Conservation (phyloP, 2,329 filamentous ascomycete species). For the Penicillium sumatraense region DNA sequence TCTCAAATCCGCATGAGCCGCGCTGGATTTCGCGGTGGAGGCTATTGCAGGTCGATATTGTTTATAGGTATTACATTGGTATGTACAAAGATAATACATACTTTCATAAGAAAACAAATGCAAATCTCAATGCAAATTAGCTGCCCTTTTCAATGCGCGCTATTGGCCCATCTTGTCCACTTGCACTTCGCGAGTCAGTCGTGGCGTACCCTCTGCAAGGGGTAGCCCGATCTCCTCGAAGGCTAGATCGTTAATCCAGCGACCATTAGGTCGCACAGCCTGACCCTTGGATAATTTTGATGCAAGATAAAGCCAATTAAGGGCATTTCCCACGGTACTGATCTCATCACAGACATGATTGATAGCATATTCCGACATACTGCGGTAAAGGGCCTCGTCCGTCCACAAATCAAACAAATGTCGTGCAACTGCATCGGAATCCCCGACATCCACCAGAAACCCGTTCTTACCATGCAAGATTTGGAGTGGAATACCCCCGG, state of each 20-base stretch:
- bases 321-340: constrained; percentile 76
- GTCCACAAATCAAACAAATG: constrained; percentile 70
- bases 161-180: constrained; percentile 31
- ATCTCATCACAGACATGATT: constrained; percentile 79
- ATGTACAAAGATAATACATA: not conserved
- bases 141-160: not conserved
- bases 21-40: not conserved
- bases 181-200: constrained; percentile 50
- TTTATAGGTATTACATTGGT: not conserved
- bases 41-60: not conserved
- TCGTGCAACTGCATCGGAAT: constrained; percentile 70
- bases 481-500: constrained; percentile 81
- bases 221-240: constrained; percentile 65
- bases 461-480: constrained; percentile 73
- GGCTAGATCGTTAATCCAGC: constrained; percentile 77
- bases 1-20: not conserved
- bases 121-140: not conserved
- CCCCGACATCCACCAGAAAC: constrained; percentile 73
- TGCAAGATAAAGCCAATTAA: constrained; percentile 79
- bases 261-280: constrained; percentile 61
- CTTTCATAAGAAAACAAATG: not conserved
- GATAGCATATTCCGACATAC: constrained; percentile 68
- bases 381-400: constrained; percentile 65
- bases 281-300: constrained; percentile 66
- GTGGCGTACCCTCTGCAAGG: constrained; percentile 64